Conservation (phyloP, 2,329 filamentous ascomycete genomes). For the Ceratocystis ficicola region DNA sequence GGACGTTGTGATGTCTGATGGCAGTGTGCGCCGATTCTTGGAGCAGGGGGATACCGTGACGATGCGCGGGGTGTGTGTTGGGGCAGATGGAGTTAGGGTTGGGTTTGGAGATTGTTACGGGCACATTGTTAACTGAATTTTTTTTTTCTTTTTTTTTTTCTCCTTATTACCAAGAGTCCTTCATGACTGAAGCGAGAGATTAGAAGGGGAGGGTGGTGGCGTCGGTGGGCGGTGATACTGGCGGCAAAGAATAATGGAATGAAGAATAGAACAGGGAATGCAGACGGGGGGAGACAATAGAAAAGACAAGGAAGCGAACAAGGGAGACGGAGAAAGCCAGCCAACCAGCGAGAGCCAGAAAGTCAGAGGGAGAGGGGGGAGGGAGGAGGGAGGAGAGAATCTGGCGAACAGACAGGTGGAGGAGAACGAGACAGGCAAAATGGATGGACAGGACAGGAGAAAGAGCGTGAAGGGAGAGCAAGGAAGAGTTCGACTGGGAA, state of each 20-base stretch:
- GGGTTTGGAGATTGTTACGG: conserved; percentile 37
- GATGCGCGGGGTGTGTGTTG: conserved; percentile 32
- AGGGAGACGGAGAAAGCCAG: neutral
- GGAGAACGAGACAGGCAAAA: neutral
- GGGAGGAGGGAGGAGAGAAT: neutral
- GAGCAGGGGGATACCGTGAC: conserved; percentile 37
- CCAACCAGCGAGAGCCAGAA: neutral
- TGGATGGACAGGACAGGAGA: neutral
- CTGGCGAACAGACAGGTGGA: neutral
- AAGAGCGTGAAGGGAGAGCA: neutral
- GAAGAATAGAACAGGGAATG: no score
- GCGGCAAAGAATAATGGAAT: neutral
- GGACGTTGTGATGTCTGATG: conserved; percentile 32
- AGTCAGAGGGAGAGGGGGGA: neutral
- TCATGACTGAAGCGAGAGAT: neutral
- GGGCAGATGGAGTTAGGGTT: conserved; percentile 27
- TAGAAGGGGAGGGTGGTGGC: neutral
- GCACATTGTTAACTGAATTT: conserved; percentile 25
- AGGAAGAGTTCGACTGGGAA: neutral
- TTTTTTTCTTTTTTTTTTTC: no score
- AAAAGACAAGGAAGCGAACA: neutral
- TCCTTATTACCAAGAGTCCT: no score
- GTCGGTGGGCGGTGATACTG: neutral
- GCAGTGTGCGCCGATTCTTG: conserved; percentile 34
- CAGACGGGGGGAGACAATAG: neutral